Conservation (phyloP, 129 eudicot genomes). For the Apium graveolens region DNA sequence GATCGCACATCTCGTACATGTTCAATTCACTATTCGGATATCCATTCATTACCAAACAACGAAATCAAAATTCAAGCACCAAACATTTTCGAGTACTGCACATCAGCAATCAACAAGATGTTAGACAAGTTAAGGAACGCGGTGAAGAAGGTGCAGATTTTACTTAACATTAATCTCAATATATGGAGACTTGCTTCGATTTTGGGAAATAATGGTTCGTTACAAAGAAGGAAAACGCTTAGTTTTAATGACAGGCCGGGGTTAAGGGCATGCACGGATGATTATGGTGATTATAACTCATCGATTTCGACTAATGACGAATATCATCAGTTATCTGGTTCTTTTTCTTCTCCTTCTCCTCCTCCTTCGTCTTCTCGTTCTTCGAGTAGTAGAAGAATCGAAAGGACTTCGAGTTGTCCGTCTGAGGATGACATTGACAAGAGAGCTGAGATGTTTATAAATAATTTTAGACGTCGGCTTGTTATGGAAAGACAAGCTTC, state of each 20-base stretch:
- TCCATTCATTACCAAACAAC: background rate
- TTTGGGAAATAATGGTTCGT: conserved; percentile 15
- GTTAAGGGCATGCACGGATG: conserved; percentile 23
- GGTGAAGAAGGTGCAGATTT: conserved; percentile 51
- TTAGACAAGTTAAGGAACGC: conserved; percentile 47
- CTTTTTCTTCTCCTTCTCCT: background rate
- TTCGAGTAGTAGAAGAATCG: conserved; percentile 15
- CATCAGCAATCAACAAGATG: conserved; percentile 11
- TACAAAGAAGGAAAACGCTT: conserved; percentile 9
- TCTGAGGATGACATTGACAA: conserved; percentile 74
- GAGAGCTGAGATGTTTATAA: conserved; percentile 68
- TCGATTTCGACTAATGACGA: background rate
- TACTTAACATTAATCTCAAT: conserved; percentile 41
- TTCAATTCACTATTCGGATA: background rate
- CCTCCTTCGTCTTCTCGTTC: background rate
- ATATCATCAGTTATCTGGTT: background rate
- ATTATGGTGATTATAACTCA: background rate
- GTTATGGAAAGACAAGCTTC: conserved; percentile 74
- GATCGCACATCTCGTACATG: background rate
- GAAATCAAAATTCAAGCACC: background rate
- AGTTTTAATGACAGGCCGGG: conserved; percentile 66
- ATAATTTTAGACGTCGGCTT: conserved; percentile 58
- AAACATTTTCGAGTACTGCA: background rate
- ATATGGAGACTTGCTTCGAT: conserved; percentile 48
- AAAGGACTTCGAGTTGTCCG: conserved; percentile 46